Evolutionary conservation across 2,329 filamentous ascomycete genomes (phyloP).

Genomic region (Diatrype stigma): DNA sequence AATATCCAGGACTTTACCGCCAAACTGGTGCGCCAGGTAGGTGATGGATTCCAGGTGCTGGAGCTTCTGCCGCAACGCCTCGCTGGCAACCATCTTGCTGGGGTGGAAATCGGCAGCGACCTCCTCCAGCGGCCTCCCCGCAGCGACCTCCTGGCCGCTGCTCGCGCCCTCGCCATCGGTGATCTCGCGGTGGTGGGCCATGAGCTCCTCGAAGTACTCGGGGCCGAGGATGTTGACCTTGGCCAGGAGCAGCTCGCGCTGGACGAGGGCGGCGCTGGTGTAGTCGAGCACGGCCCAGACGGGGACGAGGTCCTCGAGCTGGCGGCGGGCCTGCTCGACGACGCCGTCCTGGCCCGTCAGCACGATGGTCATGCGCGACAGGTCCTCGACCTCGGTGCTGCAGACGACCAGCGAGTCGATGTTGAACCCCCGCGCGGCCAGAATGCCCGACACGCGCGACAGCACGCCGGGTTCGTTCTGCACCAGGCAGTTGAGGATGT

Average conservation of each 20-base stretch:
- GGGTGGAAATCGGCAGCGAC: conserved; percentile 76
- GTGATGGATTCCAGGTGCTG: conserved; percentile 96
- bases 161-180: conserved; percentile 43
- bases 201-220: conserved; percentile 96
- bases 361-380: conserved; percentile 98
- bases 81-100: conserved; percentile 75
- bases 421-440: conserved; percentile 96
- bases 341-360: conserved; percentile 94
- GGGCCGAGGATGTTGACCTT: conserved; percentile 96
- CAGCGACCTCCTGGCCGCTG: conserved; percentile 29
- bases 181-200: conserved; percentile 93
- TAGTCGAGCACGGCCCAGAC: conserved; percentile 99
- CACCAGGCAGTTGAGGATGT: conserved; percentile 96
- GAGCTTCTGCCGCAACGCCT: conserved; percentile 94
- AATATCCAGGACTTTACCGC: conserved; percentile 95
- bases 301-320: conserved; percentile 93
- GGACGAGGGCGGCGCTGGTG: conserved; percentile 84
- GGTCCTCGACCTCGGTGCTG: conserved; percentile 93
- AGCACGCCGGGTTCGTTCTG: conserved; percentile 98
- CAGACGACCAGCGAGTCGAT: conserved; percentile 98
- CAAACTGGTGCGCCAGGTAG: conserved; percentile 94
- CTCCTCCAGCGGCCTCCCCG: conserved; percentile 44
- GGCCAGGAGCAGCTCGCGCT: conserved; percentile 89
- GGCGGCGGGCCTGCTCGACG: conserved; percentile 91
- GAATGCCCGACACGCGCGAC: conserved; percentile 91